Percentiles rank a stretch among this genome's conserved stretches.
Evolutionary conservation across 495 filamentous ascomycete species (phyloP).

Genomic region (Bryoglossum gracile): DNA sequence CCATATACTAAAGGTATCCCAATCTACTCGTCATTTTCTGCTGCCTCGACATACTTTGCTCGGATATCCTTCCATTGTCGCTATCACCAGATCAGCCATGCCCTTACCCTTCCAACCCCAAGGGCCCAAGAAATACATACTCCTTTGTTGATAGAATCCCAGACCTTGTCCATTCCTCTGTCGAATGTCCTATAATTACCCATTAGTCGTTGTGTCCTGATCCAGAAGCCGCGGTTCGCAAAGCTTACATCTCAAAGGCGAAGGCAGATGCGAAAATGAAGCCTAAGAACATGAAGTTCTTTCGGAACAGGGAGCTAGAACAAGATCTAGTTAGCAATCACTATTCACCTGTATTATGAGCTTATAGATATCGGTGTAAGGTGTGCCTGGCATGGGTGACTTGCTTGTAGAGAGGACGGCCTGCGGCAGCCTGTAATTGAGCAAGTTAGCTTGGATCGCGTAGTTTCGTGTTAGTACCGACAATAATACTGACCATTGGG

Average conservation of each 20-base stretch:
- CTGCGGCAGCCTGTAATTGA: constrained; percentile 18
- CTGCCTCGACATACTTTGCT: constrained; percentile 60
- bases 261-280: constrained; percentile 83
- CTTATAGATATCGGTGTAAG: too few species aligned
- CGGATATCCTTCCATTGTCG: constrained; percentile 99
- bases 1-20: neutral
- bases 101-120: neutral
- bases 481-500: constrained; percentile 19
- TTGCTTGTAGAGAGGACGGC: constrained; percentile 70
- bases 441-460: constrained; percentile 18
- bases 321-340: constrained; percentile 30
- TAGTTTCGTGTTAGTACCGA: neutral
- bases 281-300: constrained; percentile 79
- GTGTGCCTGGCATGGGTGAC: constrained; percentile 35
- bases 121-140: constrained; percentile 48
- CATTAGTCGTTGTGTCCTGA: constrained; percentile 4
- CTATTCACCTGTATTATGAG: too few species aligned
- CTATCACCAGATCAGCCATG: constrained; percentile 37
- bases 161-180: constrained; percentile 66
- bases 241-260: constrained; percentile 81
- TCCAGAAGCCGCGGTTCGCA: neutral
- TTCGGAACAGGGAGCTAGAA: constrained; percentile 71
- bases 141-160: constrained; percentile 83
- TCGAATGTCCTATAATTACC: constrained; percentile 62
- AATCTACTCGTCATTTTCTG: constrained; percentile 39